A percentile compares a stretch with the other conserved stretches of the same genome.
Evolutionary conservation across 768 basidiomycete species (phyloP).

Genomic region (Artomyces pyxidatus): DNA sequence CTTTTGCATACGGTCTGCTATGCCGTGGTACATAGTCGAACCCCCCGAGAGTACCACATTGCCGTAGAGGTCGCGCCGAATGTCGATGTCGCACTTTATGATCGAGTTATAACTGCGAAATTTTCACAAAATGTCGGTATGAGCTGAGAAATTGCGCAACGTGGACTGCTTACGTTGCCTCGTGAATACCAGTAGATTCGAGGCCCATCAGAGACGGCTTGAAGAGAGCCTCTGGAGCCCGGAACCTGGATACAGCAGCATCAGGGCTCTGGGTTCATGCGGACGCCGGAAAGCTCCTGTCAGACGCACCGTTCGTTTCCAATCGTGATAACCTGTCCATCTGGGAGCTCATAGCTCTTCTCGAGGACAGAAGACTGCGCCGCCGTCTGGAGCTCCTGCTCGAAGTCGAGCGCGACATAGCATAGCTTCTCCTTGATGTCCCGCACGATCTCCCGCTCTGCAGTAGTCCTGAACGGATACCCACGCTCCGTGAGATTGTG

Average conservation of each 20-base stretch:
- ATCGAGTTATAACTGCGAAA: slow-evolving; percentile 49
- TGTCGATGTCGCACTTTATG: slow-evolving; percentile 69
- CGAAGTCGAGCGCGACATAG: slow-evolving; percentile 91
- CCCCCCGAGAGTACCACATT: slow-evolving; percentile 76
- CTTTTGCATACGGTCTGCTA: slow-evolving; percentile 94
- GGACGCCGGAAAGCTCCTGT: no score
- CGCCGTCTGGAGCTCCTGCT: slow-evolving; percentile 87
- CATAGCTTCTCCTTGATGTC: slow-evolving; percentile 95
- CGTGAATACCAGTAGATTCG: slow-evolving; percentile 80
- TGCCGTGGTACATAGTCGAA: slow-evolving; percentile 81
- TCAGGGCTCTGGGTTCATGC: no score
- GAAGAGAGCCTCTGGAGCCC: slow-evolving; percentile 50
- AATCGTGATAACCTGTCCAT: slow-evolving; percentile 90
- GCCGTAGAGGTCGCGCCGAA: slow-evolving; percentile 72
- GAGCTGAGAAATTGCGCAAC: neutral
- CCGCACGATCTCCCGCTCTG: slow-evolving; percentile 89
- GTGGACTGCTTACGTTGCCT: slow-evolving; percentile 41
- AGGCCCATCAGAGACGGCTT: slow-evolving; percentile 53
- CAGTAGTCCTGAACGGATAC: slow-evolving; percentile 90
- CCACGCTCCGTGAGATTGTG: slow-evolving; percentile 88
- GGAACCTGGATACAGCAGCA: slow-evolving; percentile 39
- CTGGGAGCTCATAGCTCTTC: slow-evolving; percentile 89
- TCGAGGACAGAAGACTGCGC: slow-evolving; percentile 84
- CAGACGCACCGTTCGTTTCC: slow-evolving; percentile 62
- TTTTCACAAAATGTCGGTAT: no score